These are phyloP conservation scores for Coemansia sp. DNA, from an alignment of 192 early-diverging fungal genomes.

Conservation along the genomic window DNA sequence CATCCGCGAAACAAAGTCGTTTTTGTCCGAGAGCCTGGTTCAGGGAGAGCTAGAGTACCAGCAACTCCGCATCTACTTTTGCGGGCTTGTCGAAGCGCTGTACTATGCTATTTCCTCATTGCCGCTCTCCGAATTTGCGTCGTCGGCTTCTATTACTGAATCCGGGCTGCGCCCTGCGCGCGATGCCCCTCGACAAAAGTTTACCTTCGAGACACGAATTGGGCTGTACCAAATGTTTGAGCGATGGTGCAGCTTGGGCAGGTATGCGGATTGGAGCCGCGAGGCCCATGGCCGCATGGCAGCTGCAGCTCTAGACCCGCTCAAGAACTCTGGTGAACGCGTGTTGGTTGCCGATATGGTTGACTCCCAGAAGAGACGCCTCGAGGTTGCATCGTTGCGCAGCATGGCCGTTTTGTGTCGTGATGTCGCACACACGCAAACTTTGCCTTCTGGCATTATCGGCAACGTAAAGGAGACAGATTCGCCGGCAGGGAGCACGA, in stretches of 20 bases:
- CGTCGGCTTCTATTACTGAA: background rate
- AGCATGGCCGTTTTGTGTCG: slow-evolving; percentile 84
- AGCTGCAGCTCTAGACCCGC: slow-evolving; percentile 58
- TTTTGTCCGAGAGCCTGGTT: slow-evolving; percentile 71
- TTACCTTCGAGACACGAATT: slow-evolving; percentile 75
- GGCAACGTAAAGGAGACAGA: no score
- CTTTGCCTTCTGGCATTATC: background rate
- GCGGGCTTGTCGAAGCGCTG: slow-evolving; percentile 79
- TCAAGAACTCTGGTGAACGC: slow-evolving; percentile 70
- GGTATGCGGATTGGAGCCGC: slow-evolving; percentile 48
- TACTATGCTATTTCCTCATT: slow-evolving; percentile 69
- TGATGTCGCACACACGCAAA: background rate
- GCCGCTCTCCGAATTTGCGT: background rate
- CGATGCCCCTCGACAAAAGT: slow-evolving; percentile 35
- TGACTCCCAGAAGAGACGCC: slow-evolving; percentile 69
- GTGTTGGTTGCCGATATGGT: slow-evolving; percentile 56
- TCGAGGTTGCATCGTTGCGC: slow-evolving; percentile 76
- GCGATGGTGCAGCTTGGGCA: slow-evolving; percentile 88
- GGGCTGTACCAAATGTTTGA: slow-evolving; percentile 82
- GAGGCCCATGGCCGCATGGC: slow-evolving; percentile 71
- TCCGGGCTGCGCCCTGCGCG: no score
- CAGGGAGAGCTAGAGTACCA: slow-evolving; percentile 86
- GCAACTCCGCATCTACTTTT: slow-evolving; percentile 82
- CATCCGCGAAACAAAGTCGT: slow-evolving; percentile 69
- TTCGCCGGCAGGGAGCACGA: background rate